phyloP scores from a whole-genome alignment of 768 basidiomycete species.

The Boletus sp. region DNA sequence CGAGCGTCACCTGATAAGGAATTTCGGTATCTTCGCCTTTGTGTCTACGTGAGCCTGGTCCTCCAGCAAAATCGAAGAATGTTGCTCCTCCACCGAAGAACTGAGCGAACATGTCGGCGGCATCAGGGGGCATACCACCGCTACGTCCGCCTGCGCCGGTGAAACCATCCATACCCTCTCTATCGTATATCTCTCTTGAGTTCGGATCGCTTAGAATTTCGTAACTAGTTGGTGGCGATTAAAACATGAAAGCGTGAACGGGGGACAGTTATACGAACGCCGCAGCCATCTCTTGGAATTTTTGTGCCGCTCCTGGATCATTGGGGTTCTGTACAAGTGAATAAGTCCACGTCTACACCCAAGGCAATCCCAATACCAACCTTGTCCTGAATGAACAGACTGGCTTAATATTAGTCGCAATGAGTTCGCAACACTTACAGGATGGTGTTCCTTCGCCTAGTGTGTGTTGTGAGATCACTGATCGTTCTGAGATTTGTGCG shows the following conservation, averaged over 20 bases:
- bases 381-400: constrained; percentile 55
- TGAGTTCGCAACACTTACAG: constrained; percentile 47
- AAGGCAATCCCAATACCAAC: constrained; percentile 32
- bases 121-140: constrained; percentile 44
- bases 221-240: constrained; percentile 49
- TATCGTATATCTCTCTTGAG: constrained; percentile 70
- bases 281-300: constrained; percentile 86
- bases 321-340: constrained; percentile 67
- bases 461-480: constrained; percentile 17
- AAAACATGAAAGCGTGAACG: constrained; percentile 1
- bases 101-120: constrained; percentile 71
- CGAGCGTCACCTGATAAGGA: constrained; percentile 81
- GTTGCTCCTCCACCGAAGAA: constrained; percentile 63
- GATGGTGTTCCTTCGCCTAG: constrained; percentile 86
- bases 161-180: constrained; percentile 68
- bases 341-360: background rate
- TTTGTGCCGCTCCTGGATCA: constrained; percentile 76
- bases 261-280: constrained; percentile 54
- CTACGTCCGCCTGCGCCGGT: constrained; percentile 46
- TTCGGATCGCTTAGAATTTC: constrained; percentile 77
- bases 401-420: background rate
- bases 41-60: constrained; percentile 43
- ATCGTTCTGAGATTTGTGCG: background rate
- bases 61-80: constrained; percentile 66
- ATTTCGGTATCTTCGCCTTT: constrained; percentile 75